Percentiles rank a stretch among this genome's conserved stretches.
phyloP scores from a whole-genome alignment of 2,329 filamentous ascomycete genomes.

The Pseudocercospora macadamiae region DNA sequence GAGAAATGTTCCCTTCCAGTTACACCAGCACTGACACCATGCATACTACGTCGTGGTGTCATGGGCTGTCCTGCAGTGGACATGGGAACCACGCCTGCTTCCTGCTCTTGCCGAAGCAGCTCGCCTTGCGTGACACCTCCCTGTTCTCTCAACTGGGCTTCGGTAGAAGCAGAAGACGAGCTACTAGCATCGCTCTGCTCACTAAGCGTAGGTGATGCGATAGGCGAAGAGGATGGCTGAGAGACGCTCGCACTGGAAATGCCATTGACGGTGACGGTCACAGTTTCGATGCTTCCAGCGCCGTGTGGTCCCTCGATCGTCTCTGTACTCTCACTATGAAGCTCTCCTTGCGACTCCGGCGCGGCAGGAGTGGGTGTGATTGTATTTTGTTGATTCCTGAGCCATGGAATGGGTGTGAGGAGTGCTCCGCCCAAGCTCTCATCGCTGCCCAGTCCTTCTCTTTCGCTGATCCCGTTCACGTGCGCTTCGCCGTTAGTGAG shows the following conservation, averaged over 20 bases:
- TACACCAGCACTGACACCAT: slow-evolving; percentile 29
- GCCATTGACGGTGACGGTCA: slow-evolving; percentile 74
- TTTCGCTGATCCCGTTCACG: slow-evolving; percentile 65
- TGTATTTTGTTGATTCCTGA: slow-evolving; percentile 45
- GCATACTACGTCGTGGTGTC: slow-evolving; percentile 37
- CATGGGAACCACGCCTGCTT: slow-evolving; percentile 72
- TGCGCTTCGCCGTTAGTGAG: slow-evolving; percentile 56
- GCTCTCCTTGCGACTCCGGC: slow-evolving; percentile 48
- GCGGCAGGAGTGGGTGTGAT: slow-evolving; percentile 16
- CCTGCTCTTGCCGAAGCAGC: slow-evolving; percentile 81
- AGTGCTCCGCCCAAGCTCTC: slow-evolving; percentile 88
- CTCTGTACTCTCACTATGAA: slow-evolving; percentile 74
- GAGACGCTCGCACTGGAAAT: slow-evolving; percentile 34
- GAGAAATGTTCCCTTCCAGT: slow-evolving; percentile 30
- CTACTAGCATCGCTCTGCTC: slow-evolving; percentile 42
- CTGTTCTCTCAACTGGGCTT: slow-evolving; percentile 41
- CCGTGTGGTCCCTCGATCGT: slow-evolving; percentile 82
- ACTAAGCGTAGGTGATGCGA: slow-evolving; percentile 33
- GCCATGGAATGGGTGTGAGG: slow-evolving; percentile 92
- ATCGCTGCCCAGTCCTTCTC: slow-evolving; percentile 69
- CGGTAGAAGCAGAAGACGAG: slow-evolving; percentile 37
- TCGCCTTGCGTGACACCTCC: slow-evolving; percentile 79
- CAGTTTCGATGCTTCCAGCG: slow-evolving; percentile 77
- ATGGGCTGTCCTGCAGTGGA: slow-evolving; percentile 22
- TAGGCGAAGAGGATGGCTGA: slow-evolving; percentile 29